phyloP scores from a whole-genome alignment of 176 grass and related monocot genomes.

The Triticum urartu region DNA sequence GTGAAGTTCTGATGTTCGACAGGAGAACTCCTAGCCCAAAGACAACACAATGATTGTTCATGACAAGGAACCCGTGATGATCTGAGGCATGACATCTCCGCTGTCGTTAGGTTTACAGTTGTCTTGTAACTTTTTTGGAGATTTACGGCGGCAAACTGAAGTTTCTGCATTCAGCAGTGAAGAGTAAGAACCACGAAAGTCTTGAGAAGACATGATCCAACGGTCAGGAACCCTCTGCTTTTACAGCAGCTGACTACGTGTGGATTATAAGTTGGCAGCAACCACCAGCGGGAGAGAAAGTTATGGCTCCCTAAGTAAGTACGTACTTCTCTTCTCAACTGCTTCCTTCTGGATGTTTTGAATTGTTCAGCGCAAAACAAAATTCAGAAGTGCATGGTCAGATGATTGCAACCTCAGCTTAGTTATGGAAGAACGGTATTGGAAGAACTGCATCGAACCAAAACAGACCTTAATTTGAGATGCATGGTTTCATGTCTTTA shows the following conservation, averaged over 20 bases:
- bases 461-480: background rate
- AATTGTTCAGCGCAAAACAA: slow-evolving; percentile 21
- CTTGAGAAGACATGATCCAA: background rate
- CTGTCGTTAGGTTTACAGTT: background rate
- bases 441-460: background rate
- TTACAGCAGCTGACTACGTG: background rate
- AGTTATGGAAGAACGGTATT: background rate
- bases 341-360: slow-evolving; percentile 28
- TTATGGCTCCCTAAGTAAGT: background rate
- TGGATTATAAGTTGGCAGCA: background rate
- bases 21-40: background rate
- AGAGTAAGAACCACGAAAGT: background rate
- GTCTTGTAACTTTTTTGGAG: background rate
- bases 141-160: background rate
- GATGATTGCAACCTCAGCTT: background rate
- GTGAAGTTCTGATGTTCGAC: background rate
- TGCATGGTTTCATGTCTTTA: background rate
- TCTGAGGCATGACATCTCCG: background rate
- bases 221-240: background rate
- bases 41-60: background rate
- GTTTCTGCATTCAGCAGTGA: background rate
- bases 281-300: slow-evolving; percentile 10
- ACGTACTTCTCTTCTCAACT: background rate
- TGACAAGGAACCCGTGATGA: background rate
- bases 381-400: background rate